Evolutionary conservation across 768 basidiomycete species (phyloP), one percentile per base, ranked within the genome.

Genomic region (Macrolepiota fuliginosa): DNA sequence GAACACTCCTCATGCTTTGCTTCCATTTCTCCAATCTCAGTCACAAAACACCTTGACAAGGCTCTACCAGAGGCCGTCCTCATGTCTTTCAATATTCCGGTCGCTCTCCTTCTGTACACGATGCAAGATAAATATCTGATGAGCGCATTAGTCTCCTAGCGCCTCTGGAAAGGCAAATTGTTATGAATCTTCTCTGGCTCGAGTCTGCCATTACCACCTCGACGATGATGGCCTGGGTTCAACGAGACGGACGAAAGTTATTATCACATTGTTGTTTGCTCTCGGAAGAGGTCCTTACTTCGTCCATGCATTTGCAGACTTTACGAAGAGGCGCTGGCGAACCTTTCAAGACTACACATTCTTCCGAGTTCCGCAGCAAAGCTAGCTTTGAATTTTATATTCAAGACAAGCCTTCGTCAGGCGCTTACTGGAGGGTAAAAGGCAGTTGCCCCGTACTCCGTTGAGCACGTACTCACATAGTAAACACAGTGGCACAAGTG

Each of bases 41-140:
- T 89, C 91, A 0, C 90, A 92, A 71, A 87, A 81, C 62, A 86
- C 88, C 11, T 73, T 96, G 54, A 87, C 84, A 19, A 83, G 93
- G 25, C 78, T 97, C 54, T 97, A 95, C 70, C 85, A 89, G 68
- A 82, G 85, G 17, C 93, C 95, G 9, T 94, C 93, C 2, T 89
- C 91, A 76, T 94, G 94, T 74, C 83, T 97, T 55, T 89, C 92
- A 25, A 88, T 97, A 73, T 94, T 94, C 74, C 86, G 94, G 91
- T 92, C 63, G 64, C 79, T 63, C 39, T 63, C 56, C 47, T 52
- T n/a, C 55, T 58, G 47, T 57, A 54, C 27, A 49, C 55, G 49
- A 64, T 55, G 46, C 27, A 58, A 62, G 61, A 55, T 53, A 36
- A 49, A 62, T 55, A 45, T 69, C 68, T 68, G 59, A 71, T 61